Percentiles rank a stretch among this genome's conserved stretches.
Evolutionary conservation across 257 asterid genomes (phyloP).

Genomic region (Thymus mandschuricus): DNA sequence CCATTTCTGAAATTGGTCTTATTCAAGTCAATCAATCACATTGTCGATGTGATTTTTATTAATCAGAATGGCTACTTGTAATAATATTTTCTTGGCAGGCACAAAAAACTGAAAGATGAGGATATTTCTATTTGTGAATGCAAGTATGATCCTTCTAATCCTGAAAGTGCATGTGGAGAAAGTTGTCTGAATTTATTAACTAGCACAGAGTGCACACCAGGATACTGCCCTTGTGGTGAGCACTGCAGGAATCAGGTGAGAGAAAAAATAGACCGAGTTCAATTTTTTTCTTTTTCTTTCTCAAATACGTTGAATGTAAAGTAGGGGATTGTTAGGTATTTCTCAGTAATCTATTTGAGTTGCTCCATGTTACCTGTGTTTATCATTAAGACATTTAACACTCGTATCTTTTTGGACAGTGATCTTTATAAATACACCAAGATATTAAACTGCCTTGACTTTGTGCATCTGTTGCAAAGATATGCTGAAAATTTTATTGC

Average conservation of each 20-base stretch:
- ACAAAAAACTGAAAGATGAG: conserved; percentile 68
- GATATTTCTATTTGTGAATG: conserved; percentile 84
- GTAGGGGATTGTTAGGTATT: conserved; percentile 8
- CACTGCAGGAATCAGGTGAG: conserved; percentile 84
- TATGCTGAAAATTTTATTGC: no score
- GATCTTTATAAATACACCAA: background rate
- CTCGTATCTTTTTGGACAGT: background rate
- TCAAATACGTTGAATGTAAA: conserved; percentile 9
- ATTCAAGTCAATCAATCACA: background rate
- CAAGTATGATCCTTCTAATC: conserved; percentile 57
- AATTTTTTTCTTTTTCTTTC: conserved; percentile 10
- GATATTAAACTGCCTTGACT: background rate
- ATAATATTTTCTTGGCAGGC: conserved; percentile 38
- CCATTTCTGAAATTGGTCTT: background rate
- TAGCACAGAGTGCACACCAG: conserved; percentile 91
- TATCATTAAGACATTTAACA: background rate
- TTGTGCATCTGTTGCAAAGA: no score
- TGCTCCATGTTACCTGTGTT: conserved; percentile 7
- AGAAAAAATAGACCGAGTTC: background rate
- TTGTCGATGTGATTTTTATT: conserved; percentile 2
- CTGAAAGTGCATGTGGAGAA: conserved; percentile 93
- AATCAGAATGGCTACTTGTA: background rate
- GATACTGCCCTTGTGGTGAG: conserved; percentile 73
- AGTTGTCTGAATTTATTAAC: conserved; percentile 86
- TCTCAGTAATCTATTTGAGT: conserved; percentile 6